Percentiles rank a stretch among this genome's conserved stretches.
These are phyloP conservation scores for Spergularia marina DNA, from an alignment of 148 eudicot genomes.

Conservation along the genomic window DNA sequence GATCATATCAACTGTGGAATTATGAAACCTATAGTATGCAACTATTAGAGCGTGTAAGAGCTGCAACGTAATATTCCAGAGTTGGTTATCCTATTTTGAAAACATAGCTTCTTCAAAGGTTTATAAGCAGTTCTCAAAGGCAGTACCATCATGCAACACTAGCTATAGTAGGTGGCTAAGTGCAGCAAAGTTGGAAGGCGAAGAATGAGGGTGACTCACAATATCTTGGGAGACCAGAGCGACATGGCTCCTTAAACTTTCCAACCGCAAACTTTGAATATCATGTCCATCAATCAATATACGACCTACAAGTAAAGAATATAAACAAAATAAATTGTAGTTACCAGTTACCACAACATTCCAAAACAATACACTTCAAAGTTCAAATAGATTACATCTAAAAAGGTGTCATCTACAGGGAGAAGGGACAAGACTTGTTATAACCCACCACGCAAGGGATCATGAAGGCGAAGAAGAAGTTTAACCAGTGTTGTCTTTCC, in stretches of 20 bases:
- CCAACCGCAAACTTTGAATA: conserved; percentile 50
- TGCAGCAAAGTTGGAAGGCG: neutral
- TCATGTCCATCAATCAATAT: conserved; percentile 65
- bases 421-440: neutral
- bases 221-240: conserved; percentile 91
- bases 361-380: conserved; percentile 1
- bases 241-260: conserved; percentile 80
- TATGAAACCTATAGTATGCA: too few species aligned
- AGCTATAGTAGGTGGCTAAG: neutral
- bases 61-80: too few species aligned
- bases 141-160: neutral
- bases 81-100: neutral
- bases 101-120: neutral
- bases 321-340: neutral
- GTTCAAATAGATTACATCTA: conserved; percentile 3
- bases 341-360: conserved; percentile 10
- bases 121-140: neutral
- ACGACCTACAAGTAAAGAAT: conserved; percentile 44
- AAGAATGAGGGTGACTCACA: conserved; percentile 44
- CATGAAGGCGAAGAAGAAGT: conserved; percentile 94
- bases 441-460: conserved; percentile 70
- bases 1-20: too few species aligned
- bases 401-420: neutral
- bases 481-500: conserved; percentile 90
- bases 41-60: too few species aligned